These are phyloP conservation scores for Chlamydomonas applanata DNA, from an alignment of 139 green algal genomes.

Conservation along the genomic window DNA sequence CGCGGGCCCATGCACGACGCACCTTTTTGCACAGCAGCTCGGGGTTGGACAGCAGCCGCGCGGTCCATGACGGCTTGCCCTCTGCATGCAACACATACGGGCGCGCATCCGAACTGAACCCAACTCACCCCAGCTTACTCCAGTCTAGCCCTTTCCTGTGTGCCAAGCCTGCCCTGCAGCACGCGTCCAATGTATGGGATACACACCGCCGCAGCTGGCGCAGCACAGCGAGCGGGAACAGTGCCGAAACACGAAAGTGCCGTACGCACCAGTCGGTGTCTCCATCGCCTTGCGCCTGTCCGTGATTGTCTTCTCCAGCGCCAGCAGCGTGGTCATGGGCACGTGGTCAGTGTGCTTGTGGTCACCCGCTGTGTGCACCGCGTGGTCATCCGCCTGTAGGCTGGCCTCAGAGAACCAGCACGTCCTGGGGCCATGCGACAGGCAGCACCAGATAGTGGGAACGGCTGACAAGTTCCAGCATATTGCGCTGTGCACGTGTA, in stretches of 20 bases:
- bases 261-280: background rate
- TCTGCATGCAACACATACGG: too few species aligned
- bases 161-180: too few species aligned
- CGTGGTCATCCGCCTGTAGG: background rate
- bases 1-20: background rate
- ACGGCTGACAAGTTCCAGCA: too few species aligned
- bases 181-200: too few species aligned
- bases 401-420: slow-evolving; percentile 81
- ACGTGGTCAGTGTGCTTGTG: slow-evolving; percentile 40
- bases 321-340: slow-evolving; percentile 76
- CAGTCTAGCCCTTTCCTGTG: too few species aligned
- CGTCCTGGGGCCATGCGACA: slow-evolving; percentile 45
- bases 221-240: too few species aligned
- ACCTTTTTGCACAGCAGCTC: slow-evolving; percentile 95
- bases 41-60: slow-evolving; percentile 78
- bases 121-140: too few species aligned
- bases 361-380: slow-evolving; percentile 35
- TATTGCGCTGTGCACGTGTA: background rate
- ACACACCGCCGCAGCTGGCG: too few species aligned
- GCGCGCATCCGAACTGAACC: too few species aligned
- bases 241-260: too few species aligned
- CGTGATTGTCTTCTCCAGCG: slow-evolving; percentile 85
- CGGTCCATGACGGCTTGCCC: slow-evolving; percentile 93
- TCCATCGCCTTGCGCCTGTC: slow-evolving; percentile 52
- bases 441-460: too few species aligned